These are phyloP conservation scores for Coemansia sp. DNA, from an alignment of 192 early-diverging fungal genomes.

Conservation along the genomic window DNA sequence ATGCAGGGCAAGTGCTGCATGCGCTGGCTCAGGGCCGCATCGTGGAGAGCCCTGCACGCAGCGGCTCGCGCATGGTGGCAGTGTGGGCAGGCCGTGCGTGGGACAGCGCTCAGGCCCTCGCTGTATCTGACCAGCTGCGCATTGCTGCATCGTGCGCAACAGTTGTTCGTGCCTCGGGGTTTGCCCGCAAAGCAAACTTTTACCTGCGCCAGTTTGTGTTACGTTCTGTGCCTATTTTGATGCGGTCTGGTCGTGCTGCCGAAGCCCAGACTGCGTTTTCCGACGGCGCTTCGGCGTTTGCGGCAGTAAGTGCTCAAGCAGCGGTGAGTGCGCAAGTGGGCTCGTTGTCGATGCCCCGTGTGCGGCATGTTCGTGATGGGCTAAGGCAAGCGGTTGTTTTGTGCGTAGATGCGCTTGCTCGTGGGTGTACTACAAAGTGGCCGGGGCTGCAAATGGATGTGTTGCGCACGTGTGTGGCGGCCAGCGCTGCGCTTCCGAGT, in stretches of 20 bases:
- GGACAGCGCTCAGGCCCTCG: slow-evolving; percentile 14
- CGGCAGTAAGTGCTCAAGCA: slow-evolving; percentile 29
- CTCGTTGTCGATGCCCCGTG: neutral
- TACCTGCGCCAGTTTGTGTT: slow-evolving; percentile 52
- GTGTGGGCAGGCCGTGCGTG: slow-evolving; percentile 46
- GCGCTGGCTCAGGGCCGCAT: slow-evolving; percentile 12
- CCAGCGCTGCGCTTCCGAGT: slow-evolving; percentile 47
- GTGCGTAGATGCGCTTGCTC: slow-evolving; percentile 37
- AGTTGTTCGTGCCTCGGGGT: slow-evolving; percentile 29
- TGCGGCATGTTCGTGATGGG: neutral
- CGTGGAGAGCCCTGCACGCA: slow-evolving; percentile 9
- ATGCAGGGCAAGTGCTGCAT: slow-evolving; percentile 26
- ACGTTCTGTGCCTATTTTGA: slow-evolving; percentile 32
- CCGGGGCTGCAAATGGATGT: slow-evolving; percentile 33
- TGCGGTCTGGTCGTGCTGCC: slow-evolving; percentile 34
- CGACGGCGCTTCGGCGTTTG: slow-evolving; percentile 46
- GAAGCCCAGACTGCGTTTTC: slow-evolving; percentile 33
- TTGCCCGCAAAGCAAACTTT: slow-evolving; percentile 36
- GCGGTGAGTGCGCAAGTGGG: slow-evolving; percentile 11
- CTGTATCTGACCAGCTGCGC: slow-evolving; percentile 38
- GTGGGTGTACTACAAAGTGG: neutral
- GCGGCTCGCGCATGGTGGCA: slow-evolving; percentile 20
- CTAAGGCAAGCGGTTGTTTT: slow-evolving; percentile 13
- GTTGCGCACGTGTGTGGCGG: slow-evolving; percentile 43
- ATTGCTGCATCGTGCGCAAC: slow-evolving; percentile 30